Base-by-base conservation (phyloP, 176 grass and related monocot genomes). In the Tillandsia fasciculata region DNA sequence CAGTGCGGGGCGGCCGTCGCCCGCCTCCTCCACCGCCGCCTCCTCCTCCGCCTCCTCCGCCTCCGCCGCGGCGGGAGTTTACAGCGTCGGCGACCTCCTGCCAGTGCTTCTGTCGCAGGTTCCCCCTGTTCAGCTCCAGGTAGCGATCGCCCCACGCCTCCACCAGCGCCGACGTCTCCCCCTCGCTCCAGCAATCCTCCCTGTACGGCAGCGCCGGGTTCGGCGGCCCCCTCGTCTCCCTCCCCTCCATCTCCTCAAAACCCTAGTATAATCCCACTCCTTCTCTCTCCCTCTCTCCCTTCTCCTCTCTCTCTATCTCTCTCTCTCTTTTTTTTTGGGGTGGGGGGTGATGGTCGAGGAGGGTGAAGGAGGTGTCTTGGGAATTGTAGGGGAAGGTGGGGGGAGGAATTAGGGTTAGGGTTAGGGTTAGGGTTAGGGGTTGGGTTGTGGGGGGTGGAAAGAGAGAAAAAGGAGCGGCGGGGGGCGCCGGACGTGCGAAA, bases 151-250 rank as follows among this genome's bases (percentile, higher is more conserved):
- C 93, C 93, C 93, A 97, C 26, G 93, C 86, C 58, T 72, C 58
- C 2, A 97, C 93, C 58, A 97, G 76, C 59, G 86, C 93, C 3
- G 79, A 83, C 49, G 89, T 97, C 84, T 97, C 93, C 67, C 89
- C 93, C 68, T 97, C 93, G 86, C 93, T 97, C 93, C 93, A 97
- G 84, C 93, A 97, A 50, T 97, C 93, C 86, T 97, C 93, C 67
- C 93, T 75, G 81, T 92, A 97, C 0, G 93, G 93, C 77, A 97
- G 75, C 64, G 87, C 87, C 17, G 88, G 81, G 52, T 91, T 96
- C 50, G 86, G 75, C 64, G 83, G 93, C 79, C 86, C 81, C 28
- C 80, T 68, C 78, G 77, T 76, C 33, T 51, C 75, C 9, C 72
- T 79, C 0, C 54, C 77, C 0, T 74, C 81, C 12, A 66, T 67